Evolutionary conservation across 2,329 filamentous ascomycete genomes (phyloP).

Genomic region (Cercospora brassicicola): DNA sequence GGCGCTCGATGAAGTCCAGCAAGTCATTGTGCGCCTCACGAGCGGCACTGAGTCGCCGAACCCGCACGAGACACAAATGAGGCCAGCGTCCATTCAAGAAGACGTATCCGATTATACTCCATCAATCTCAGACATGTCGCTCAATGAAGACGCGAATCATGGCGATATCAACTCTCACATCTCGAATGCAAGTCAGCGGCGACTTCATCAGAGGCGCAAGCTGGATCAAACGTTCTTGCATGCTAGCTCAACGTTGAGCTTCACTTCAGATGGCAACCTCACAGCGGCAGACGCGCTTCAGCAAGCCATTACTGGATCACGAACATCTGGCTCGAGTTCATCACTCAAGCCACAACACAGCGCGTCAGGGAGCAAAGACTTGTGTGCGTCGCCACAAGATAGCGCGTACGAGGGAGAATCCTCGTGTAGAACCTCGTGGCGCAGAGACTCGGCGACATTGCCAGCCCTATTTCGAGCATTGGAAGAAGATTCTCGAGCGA

Average conservation of each 20-base stretch:
- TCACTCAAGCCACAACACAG: conserved; percentile 20
- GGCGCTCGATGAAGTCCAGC: conserved; percentile 36
- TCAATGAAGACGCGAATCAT: background rate
- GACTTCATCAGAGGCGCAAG: background rate
- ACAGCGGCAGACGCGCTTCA: background rate
- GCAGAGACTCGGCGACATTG: conserved; percentile 33
- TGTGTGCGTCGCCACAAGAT: conserved; percentile 20
- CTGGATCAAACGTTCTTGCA: background rate
- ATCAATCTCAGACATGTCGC: background rate
- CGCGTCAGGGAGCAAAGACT: conserved; percentile 19
- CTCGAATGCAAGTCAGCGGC: background rate
- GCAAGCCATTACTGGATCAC: conserved; percentile 22
- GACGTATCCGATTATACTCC: conserved; percentile 21
- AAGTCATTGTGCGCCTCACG: conserved; percentile 32
- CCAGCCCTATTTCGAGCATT: conserved; percentile 26
- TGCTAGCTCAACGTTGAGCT: background rate
- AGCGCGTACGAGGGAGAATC: conserved; percentile 22
- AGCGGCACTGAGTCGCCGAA: conserved; percentile 28
- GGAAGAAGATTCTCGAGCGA: conserved; percentile 21
- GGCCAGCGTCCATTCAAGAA: conserved; percentile 16
- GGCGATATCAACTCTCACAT: conserved; percentile 9
- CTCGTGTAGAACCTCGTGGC: conserved; percentile 14
- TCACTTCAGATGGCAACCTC: conserved; percentile 19
- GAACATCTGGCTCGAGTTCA: conserved; percentile 30
- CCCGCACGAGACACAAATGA: conserved; percentile 19